Evolutionary conservation across 768 basidiomycete species (phyloP).

Genomic region (Leccinum aurantiacum): DNA sequence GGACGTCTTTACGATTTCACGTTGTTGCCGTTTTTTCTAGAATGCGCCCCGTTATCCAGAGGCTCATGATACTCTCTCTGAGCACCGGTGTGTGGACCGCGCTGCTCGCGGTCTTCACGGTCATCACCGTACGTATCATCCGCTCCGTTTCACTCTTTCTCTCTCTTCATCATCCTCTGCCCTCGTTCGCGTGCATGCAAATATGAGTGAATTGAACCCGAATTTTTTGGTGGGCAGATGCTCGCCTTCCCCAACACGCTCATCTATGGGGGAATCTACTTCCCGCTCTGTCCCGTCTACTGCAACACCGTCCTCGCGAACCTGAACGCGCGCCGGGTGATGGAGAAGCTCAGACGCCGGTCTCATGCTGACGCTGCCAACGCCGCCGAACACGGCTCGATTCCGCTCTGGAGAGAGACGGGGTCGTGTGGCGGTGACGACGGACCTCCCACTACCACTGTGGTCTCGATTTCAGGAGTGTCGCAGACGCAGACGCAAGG

Average conservation of each 20-base stretch:
- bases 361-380: neutral
- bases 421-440: neutral
- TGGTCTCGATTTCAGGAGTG: neutral
- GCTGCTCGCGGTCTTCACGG: slow-evolving; percentile 12
- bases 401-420: slow-evolving; percentile 5
- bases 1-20: neutral
- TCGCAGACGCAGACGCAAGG: neutral
- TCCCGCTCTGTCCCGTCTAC: slow-evolving; percentile 32
- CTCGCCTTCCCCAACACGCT: slow-evolving; percentile 13
- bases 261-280: slow-evolving; percentile 25
- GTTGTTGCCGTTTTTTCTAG: neutral
- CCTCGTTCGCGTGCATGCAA: neutral
- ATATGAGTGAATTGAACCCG: neutral
- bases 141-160: neutral
- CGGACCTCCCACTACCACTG: neutral
- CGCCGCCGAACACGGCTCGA: slow-evolving; percentile 2
- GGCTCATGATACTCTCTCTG: slow-evolving; percentile 16
- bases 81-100: slow-evolving; percentile 20
- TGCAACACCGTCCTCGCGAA: slow-evolving; percentile 34
- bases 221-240: slow-evolving; percentile 5
- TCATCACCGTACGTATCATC: slow-evolving; percentile 12
- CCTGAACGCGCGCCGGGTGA: slow-evolving; percentile 29
- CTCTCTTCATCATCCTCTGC: neutral
- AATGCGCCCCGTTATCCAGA: slow-evolving; percentile 20
- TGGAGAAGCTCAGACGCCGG: slow-evolving; percentile 15